Evolutionary conservation across 352 stramenopile genomes (phyloP), one percentile per base, ranked within the genome.

Genomic region (Pythium inflatum): DNA sequence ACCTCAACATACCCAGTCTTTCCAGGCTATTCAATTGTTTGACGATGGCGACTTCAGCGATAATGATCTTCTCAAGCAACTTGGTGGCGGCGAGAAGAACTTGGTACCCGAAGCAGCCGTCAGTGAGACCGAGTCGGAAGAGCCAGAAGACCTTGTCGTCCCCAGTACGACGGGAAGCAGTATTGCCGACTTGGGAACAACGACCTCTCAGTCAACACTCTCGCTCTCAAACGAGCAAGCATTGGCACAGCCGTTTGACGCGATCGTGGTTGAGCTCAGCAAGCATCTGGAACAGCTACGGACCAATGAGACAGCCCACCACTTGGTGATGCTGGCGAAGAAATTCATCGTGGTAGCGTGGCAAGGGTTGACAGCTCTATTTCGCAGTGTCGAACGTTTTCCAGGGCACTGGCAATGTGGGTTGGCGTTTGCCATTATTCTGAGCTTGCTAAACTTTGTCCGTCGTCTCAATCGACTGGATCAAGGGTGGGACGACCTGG

Each of bases 361-460:
- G 50, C 24, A 27, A 4, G 50, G 28, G 7, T 12, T 60, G 20
- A n/a, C 18, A 16, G 3, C 7, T 11, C n/a, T 54, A 41, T 54
- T 51, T 28, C 56, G 27, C 16, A 43, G 49, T 8, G 49, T 68
- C 22, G 16, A 30, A 9, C 36, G 22, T 18, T 45, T 34, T 5
- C 63, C 53, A 3, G 63, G 59, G 2, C 53, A 50, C 13, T 70
- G 63, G 63, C 43, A 48, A 22, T 51, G 49, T 24, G 41, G 56
- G 16, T 30, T 48, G 40, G 34, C 24, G 9, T 18, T 64, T 5
- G 14, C 40, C 18, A 41, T 66, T 27, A 27, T 66, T 5, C 11
- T 66, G 1, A 51, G 55, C 24, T 41, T 65, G 16, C 14, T 71
- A 20, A 36, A 28, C 2, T 13, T 71, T n/a, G 46, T 57, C 20